Evolutionary conservation across 148 eudicot species (phyloP), one percentile per base, ranked within the genome.

Genomic region (Camellia japonica): DNA sequence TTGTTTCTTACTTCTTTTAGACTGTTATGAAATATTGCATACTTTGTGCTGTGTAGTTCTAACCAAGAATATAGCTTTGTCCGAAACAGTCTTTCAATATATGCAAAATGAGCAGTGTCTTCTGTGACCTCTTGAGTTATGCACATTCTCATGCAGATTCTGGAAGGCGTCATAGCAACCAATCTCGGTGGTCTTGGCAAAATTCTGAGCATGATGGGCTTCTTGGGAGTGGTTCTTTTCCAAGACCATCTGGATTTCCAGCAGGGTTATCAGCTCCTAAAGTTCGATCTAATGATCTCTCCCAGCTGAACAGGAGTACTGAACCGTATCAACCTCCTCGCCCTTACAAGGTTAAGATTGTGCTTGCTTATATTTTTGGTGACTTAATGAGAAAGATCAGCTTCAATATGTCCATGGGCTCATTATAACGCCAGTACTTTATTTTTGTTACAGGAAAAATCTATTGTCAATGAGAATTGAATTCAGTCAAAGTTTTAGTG

Each of bases 301-400:
- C 74, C 77, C 95, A 85, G 72, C 89, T 89, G 80, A 97, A 79
- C 79, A 88, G 77, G 87, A 94, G 89, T 86, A 90, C 77, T 85
- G 99, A 92, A 83, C 94, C 97, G 56, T 97, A 97, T 88, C 97
- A 97, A 43, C 99, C 99, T 82, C 99, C 99, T 84, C 97, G 98
- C 20, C 99, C 97, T 79, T 94, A 89, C 79, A 97, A 92, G 95
- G 99, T 94, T 68, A 75, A 49, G 47, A 14, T 83, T 54, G 58
- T 81, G 49, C 51, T 43, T 52, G 67, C 16, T 79, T 83, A 63
- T 54, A 52, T 38, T 14, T 51, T 67, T 71, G 47, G 55, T 71
- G 38, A 78, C 58, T 41, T 62, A 44, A 11, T 78, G 49, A 73
- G 51, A 55, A 12, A 66, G 44, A 15, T 58, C 63, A 47, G 41